Evolutionary conservation across 169 alveolate species (phyloP), one percentile per base, ranked within the genome.

Genomic region (Eimeria necatrix): DNA sequence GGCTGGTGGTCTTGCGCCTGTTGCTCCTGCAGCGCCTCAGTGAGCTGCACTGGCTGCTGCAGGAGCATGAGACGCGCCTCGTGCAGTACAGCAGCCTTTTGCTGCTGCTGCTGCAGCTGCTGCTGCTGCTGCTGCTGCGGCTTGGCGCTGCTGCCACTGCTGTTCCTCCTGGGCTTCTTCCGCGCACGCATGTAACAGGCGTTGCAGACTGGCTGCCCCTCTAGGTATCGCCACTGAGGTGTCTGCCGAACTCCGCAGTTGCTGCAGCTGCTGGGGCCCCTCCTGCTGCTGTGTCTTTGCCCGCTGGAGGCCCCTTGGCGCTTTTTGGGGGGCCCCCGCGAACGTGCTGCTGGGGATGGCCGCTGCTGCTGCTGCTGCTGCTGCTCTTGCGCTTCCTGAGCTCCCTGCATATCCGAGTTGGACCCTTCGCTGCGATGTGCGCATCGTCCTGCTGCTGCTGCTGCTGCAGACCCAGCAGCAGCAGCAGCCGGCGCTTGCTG

Each of bases 151-250:
- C 59, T 5, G 22, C 81, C 26, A 24, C 18, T 9, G 86, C 59
- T 22, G 70, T 70, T 16, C 26, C 80, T 51, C 49, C 32, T 14
- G 49, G 73, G 95, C 18, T 91, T 93, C 96, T 96, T 96, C 26
- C 98, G 51, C 48, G 97, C 97, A 52, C 98, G 94, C 98, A 96
- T 96, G 70, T 96, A 96, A 74, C 98, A 96, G 49, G 98, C 98
- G 91, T 96, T 96, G 87, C 98, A 96, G 10, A 96, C 98, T 2
- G 98, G 95, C 24, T 94, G 61, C n/a, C 97, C 97, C 59, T 96
- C 95, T 18, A 96, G 64, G 68, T 96, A 96, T 8, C 98, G 61
- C 98, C 98, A 96, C 87, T 96, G 98, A 0, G 98, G 98, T 0
- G 98, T 96, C 26, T 91, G 83, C 16, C 92, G 76, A 7, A 92